Percentiles rank a stretch among this genome's conserved stretches.
Evolutionary conservation across 2,329 filamentous ascomycete species (phyloP).

Genomic region (Penicillium sp.): DNA sequence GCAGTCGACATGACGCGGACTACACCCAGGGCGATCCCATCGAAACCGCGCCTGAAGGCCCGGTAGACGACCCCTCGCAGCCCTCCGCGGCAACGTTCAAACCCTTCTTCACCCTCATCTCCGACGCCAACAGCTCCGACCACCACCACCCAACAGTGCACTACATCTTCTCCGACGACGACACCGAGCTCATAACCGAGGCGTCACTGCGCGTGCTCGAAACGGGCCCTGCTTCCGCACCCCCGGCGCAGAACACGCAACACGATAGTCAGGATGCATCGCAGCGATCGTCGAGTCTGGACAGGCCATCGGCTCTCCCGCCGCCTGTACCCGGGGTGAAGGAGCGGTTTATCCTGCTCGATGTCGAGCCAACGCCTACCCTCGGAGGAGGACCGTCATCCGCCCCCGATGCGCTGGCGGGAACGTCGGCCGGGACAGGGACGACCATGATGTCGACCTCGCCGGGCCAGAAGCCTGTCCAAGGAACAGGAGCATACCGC

Average conservation of each 20-base stretch:
- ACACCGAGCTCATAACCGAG: conserved; percentile 69
- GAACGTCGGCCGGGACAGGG: conserved; percentile 15
- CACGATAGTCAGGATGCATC: conserved; percentile 5
- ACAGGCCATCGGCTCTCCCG: conserved; percentile 40
- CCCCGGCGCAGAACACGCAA: background rate
- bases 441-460: conserved; percentile 22
- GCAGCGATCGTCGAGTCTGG: conserved; percentile 10
- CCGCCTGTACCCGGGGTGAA: conserved; percentile 44
- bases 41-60: background rate
- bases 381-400: conserved; percentile 16
- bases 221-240: conserved; percentile 28
- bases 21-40: conserved; percentile 6
- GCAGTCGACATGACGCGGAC: background rate
- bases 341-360: conserved; percentile 57
- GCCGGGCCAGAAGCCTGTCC: conserved; percentile 15
- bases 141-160: conserved; percentile 82
- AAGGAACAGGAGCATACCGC: conserved; percentile 27
- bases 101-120: conserved; percentile 81
- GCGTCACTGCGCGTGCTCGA: conserved; percentile 57
- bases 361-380: conserved; percentile 38
- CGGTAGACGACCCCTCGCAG: background rate
- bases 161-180: conserved; percentile 92
- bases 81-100: conserved; percentile 56
- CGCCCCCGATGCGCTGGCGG: conserved; percentile 13
- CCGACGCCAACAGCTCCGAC: conserved; percentile 67